Base-by-base conservation (phyloP, 176 grass and related monocot species). In the Phoenix dactylifera region DNA sequence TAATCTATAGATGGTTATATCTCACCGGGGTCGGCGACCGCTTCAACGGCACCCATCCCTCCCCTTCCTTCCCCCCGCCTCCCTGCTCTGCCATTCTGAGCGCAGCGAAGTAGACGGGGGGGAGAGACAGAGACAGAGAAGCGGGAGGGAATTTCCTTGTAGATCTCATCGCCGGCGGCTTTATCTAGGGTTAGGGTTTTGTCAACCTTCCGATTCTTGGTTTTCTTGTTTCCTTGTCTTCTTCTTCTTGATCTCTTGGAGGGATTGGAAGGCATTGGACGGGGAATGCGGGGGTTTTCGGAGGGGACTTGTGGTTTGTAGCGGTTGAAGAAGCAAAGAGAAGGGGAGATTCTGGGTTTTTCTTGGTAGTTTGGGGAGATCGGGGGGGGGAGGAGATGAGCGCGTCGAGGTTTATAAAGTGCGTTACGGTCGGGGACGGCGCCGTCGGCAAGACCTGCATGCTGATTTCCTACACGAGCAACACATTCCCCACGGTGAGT, bases 401-500 rank as follows among this genome's bases (percentile, higher is more conserved):
- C 9, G 74, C 74, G 49, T 77, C 74, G 25, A 52, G 65, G 74
- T 77, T 77, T 62, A 69, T 77, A 18, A 77, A 77, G 67, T 77
- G 74, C 18, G 74, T 77, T 15, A 77, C 74, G 12, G 74, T 77
- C 49, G 74, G 74, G 15, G 74, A 77, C 16, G 74, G 74, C 48
- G 74, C 74, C 25, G 74, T 77, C 18, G 74, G 74, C 2, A 77
- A 77, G 57, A 77, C 74, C 54, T 77, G 74, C 56, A 77, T 77
- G 74, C 56, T 77, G 53, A 77, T 77, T 44, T 77, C 74, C 57
- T 77, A 77, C 56, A 77, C 74, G 57, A 77, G 74, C 57, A 77
- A 77, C 49, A 77, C 74, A 49, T 77, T 77, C 44, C 74, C 74
- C 55, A 69, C 74, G 74, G 74, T 77, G 25, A 69, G 24, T 18